phyloP scores from a whole-genome alignment of 345 rosid species.

The Viola odorata region DNA sequence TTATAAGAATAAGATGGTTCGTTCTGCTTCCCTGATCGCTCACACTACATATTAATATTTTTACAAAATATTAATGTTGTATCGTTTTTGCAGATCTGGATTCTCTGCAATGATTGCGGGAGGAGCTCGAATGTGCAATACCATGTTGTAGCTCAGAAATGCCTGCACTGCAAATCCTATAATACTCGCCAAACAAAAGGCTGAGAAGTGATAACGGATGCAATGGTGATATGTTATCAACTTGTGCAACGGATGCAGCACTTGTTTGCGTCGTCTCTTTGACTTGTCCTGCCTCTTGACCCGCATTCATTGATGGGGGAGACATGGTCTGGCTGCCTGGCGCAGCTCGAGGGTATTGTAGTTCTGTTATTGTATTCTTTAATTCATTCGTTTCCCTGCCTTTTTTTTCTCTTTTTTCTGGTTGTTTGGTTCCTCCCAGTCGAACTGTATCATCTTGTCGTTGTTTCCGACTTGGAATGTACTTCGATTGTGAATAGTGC shows the following conservation, averaged over 20 bases:
- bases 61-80: too few relatives aligned
- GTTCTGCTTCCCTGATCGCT: neutral
- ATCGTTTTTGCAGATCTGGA: conserved; percentile 49
- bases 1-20: conserved; percentile 55
- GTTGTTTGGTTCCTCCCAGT: too few relatives aligned
- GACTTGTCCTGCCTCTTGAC: too few relatives aligned
- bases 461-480: too few relatives aligned
- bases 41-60: too few relatives aligned
- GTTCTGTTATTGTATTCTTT: neutral
- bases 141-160: conserved; percentile 81
- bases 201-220: conserved; percentile 5
- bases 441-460: too few relatives aligned
- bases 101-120: conserved; percentile 86
- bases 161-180: conserved; percentile 73
- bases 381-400: neutral
- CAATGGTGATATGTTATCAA: neutral
- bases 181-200: conserved; percentile 64
- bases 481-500: too few relatives aligned
- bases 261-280: too few relatives aligned
- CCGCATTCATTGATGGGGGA: too few relatives aligned
- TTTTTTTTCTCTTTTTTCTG: neutral
- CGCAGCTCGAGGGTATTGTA: too few relatives aligned
- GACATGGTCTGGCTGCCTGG: too few relatives aligned
- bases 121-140: conserved; percentile 47
- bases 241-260: too few relatives aligned